Evolutionary conservation across 495 filamentous ascomycete species (phyloP).

Genomic region (Bryoglossum gracile): DNA sequence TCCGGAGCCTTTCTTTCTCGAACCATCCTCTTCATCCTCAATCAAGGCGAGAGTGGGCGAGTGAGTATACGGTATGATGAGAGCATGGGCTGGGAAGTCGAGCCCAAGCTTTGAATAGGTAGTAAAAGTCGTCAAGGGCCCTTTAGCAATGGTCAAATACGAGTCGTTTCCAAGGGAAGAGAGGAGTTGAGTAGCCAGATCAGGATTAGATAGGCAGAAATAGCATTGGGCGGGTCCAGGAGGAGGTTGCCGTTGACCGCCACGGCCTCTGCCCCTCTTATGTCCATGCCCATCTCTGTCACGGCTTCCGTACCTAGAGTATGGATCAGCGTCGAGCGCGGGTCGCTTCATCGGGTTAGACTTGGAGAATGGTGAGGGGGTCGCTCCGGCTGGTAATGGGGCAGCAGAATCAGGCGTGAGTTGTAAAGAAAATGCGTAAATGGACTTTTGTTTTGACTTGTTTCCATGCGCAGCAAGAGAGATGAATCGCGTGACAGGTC

Average conservation of each 20-base stretch:
- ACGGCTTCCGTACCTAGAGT: constrained; percentile 50
- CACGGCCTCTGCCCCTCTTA: constrained; percentile 47
- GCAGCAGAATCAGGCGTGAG: constrained; percentile 49
- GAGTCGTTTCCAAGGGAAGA: constrained; percentile 74
- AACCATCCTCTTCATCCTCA: constrained; percentile 46
- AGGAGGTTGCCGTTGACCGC: constrained; percentile 39
- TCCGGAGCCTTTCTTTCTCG: too few species aligned
- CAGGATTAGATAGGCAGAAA: constrained; percentile 86
- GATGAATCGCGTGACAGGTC: constrained; percentile 75
- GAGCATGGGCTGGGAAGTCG: constrained; percentile 74
- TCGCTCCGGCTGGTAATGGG: constrained; percentile 57
- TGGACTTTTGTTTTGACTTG: constrained; percentile 65
- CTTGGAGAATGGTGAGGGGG: constrained; percentile 55
- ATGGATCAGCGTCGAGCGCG: constrained; percentile 48
- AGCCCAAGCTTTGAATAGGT: constrained; percentile 55
- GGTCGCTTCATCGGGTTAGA: constrained; percentile 52
- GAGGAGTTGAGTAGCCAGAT: constrained; percentile 78
- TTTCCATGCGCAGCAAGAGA: constrained; percentile 75
- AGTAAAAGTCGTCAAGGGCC: constrained; percentile 62
- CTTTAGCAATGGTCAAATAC: constrained; percentile 89
- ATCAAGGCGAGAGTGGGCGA: constrained; percentile 58
- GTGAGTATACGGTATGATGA: constrained; percentile 85
- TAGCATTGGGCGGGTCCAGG: constrained; percentile 77
- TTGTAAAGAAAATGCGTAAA: constrained; percentile 82
- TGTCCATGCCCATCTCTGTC: constrained; percentile 23